Evolutionary conservation across 805 yeast genomes (phyloP).

Genomic region (Ogataea siamensis): DNA sequence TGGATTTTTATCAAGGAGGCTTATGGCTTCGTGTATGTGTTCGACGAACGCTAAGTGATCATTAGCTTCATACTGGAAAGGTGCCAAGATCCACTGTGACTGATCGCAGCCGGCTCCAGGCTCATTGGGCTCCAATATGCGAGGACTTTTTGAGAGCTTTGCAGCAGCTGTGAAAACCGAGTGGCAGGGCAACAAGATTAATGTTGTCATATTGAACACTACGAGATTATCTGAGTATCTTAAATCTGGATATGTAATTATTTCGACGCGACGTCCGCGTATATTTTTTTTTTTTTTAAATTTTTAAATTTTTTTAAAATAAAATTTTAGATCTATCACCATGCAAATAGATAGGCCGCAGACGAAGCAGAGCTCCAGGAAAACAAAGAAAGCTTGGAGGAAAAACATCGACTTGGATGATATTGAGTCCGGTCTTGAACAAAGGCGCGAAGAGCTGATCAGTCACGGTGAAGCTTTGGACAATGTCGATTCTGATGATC

Average conservation of each 20-base stretch:
- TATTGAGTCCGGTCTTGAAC: constrained; percentile 67
- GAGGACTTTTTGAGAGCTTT: too few relatives aligned
- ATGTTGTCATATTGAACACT: constrained; percentile 14
- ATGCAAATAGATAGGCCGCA: constrained; percentile 29
- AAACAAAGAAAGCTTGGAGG: constrained; percentile 92
- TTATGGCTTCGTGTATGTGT: constrained; percentile 52
- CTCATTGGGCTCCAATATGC: constrained; percentile 3
- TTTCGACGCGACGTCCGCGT: constrained; percentile 7
- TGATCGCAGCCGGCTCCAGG: constrained; percentile 43
- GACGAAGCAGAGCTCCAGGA: constrained; percentile 74
- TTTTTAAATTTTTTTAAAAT: neutral
- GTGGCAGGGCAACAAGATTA: constrained; percentile 52
- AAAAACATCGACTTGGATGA: constrained; percentile 87
- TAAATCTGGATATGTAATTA: neutral
- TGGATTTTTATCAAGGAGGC: constrained; percentile 29
- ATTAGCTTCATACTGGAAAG: constrained; percentile 65
- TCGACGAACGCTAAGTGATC: constrained; percentile 66
- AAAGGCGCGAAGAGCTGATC: constrained; percentile 58
- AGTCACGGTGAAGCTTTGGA: constrained; percentile 44
- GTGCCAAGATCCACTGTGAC: constrained; percentile 64
- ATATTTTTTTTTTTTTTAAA: constrained; percentile 7
- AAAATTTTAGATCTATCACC: constrained; percentile 8
- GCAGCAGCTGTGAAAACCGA: constrained; percentile 26
- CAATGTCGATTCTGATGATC: constrained; percentile 43
- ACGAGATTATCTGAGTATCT: too few relatives aligned